Evolutionary conservation across 768 basidiomycete species (phyloP).

Genomic region (Tylopilus balloui): DNA sequence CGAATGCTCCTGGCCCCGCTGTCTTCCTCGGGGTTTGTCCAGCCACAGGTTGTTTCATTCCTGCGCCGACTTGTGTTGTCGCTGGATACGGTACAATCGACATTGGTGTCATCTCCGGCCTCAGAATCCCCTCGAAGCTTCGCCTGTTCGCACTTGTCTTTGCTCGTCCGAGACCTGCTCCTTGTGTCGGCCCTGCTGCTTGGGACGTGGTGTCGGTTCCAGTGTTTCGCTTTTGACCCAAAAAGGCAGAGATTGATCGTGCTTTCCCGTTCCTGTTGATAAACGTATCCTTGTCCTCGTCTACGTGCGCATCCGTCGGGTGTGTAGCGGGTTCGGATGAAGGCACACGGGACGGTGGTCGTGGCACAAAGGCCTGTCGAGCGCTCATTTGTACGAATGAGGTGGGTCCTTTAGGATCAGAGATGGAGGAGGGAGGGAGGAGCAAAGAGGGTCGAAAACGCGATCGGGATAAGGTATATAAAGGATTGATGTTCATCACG

Average conservation of each 20-base stretch:
- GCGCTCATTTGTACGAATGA: slow-evolving; percentile 21
- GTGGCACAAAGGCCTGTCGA: slow-evolving; percentile 25
- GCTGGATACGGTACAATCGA: slow-evolving; percentile 23
- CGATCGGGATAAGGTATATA: slow-evolving; percentile 6
- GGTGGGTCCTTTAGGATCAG: neutral
- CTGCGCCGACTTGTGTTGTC: slow-evolving; percentile 2
- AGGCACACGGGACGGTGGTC: slow-evolving; percentile 10
- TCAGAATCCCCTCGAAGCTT: slow-evolving; percentile 23
- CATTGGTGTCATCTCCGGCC: slow-evolving; percentile 20
- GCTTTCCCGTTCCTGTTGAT: slow-evolving; percentile 11
- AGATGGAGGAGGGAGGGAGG: neutral
- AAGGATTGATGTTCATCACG: slow-evolving; percentile 5
- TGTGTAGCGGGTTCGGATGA: slow-evolving; percentile 7
- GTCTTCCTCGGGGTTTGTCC: slow-evolving; percentile 21
- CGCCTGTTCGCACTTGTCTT: slow-evolving; percentile 7
- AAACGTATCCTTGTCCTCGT: slow-evolving; percentile 7
- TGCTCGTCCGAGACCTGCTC: slow-evolving; percentile 3
- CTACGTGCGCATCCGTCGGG: neutral
- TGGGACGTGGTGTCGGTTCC: neutral
- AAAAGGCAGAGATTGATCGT: slow-evolving; percentile 20
- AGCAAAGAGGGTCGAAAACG: neutral
- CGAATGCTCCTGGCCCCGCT: slow-evolving; percentile 3
- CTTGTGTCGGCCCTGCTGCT: slow-evolving; percentile 1
- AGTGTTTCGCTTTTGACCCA: slow-evolving; percentile 17
- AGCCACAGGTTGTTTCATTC: neutral